A percentile compares a stretch with the other conserved stretches of the same genome.
Conservation (phyloP, 768 basidiomycete species). For the Tulasnella sp. region DNA sequence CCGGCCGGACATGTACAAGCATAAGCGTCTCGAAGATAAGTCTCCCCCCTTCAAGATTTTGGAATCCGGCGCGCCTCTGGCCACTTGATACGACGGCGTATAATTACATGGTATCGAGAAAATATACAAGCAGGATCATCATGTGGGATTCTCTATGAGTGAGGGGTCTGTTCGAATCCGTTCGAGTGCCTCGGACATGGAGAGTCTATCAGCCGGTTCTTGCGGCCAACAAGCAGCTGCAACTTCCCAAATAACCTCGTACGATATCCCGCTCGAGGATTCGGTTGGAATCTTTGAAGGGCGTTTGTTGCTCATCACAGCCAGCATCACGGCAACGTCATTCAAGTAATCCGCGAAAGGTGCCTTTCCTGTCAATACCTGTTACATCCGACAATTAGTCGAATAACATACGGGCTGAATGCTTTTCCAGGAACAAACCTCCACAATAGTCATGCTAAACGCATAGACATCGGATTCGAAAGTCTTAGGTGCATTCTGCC, state of each 20-base stretch:
- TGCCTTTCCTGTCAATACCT: constrained; percentile 1
- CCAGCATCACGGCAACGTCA: background rate
- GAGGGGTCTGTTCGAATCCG: too few relatives aligned
- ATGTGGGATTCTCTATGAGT: too few relatives aligned
- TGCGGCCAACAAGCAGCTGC: background rate
- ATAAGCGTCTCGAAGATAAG: too few relatives aligned
- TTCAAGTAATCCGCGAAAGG: background rate
- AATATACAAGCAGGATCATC: too few relatives aligned
- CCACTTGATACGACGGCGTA: too few relatives aligned
- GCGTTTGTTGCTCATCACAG: background rate
- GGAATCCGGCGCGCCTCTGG: too few relatives aligned
- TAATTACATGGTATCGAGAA: too few relatives aligned
- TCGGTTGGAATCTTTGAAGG: background rate
- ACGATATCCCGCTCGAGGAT: background rate
- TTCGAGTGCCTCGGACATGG: background rate
- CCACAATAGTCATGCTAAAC: constrained; percentile 12
- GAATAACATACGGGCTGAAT: too few relatives aligned
- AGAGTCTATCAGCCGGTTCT: background rate
- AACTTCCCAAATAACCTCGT: background rate
- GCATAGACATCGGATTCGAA: constrained; percentile 3
- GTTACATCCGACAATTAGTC: background rate
- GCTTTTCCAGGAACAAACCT: background rate
- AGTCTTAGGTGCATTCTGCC: background rate
- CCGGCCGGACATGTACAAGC: too few relatives aligned
- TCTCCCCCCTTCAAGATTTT: too few relatives aligned